A percentile compares a stretch with the other conserved stretches of the same genome.
Evolutionary conservation across 2,329 filamentous ascomycete genomes (phyloP).

Genomic region (Stachybotrys echinatus): DNA sequence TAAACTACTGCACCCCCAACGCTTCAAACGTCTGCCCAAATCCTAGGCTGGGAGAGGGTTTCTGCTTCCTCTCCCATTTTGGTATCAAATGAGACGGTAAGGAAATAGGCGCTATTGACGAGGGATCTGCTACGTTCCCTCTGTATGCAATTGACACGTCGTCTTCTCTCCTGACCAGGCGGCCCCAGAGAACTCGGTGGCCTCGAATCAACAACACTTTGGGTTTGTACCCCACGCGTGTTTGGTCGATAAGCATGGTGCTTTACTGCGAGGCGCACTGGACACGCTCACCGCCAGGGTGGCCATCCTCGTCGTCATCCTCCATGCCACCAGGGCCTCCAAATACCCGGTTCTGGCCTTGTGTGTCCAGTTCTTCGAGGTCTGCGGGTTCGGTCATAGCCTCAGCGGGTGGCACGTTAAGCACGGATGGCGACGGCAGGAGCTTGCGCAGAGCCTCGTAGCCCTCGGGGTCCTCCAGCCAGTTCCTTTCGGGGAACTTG

Average conservation of each 20-base stretch:
- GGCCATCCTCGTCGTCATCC: conserved; percentile 73
- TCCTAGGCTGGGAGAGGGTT: conserved; percentile 4
- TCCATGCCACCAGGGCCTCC: conserved; percentile 56
- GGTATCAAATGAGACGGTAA: conserved; percentile 13
- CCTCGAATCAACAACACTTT: conserved; percentile 10
- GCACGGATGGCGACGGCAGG: conserved; percentile 64
- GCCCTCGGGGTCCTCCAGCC: conserved; percentile 60
- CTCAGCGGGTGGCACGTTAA: conserved; percentile 67
- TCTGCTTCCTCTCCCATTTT: conserved; percentile 2
- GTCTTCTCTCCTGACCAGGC: conserved; percentile 5
- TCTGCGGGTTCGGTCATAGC: conserved; percentile 88
- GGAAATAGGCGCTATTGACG: conserved; percentile 5
- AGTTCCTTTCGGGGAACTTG: conserved; percentile 85
- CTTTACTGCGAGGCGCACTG: conserved; percentile 84
- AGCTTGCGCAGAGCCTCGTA: conserved; percentile 78
- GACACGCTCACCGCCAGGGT: conserved; percentile 70
- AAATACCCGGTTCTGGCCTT: conserved; percentile 60
- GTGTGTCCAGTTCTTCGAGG: conserved; percentile 77
- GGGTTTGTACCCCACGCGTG: conserved; percentile 7
- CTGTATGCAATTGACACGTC: conserved; percentile 3
- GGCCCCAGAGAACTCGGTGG: conserved; percentile 9
- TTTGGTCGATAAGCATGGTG: conserved; percentile 5
- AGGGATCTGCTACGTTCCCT: conserved; percentile 2
- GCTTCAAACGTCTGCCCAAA: conserved; percentile 20
- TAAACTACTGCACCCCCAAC: neutral